phyloP scores from a whole-genome alignment of 177 flowering plant species.

The Vitis hybrid region DNA sequence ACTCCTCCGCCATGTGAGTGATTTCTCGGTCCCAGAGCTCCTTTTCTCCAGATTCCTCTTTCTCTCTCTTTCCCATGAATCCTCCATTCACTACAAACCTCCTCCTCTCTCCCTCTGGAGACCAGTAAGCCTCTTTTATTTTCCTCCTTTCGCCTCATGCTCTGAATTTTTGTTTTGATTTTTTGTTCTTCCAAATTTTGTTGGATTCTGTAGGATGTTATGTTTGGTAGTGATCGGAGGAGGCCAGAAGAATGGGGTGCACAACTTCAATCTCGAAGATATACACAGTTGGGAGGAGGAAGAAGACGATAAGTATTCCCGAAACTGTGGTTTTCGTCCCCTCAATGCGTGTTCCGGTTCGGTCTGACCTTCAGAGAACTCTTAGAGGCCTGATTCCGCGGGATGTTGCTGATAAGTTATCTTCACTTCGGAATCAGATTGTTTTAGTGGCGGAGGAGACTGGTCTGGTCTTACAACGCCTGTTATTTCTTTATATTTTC shows the following conservation, averaged over 20 bases:
- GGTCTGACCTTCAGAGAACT: slow-evolving; percentile 47
- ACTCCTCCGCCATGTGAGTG: slow-evolving; percentile 53
- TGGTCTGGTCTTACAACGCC: slow-evolving; percentile 31
- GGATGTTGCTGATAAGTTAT: slow-evolving; percentile 47
- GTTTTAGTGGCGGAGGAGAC: slow-evolving; percentile 59
- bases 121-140: slow-evolving; percentile 16
- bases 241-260: slow-evolving; percentile 68
- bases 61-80: slow-evolving; percentile 11
- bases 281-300: slow-evolving; percentile 33
- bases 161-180: neutral
- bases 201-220: slow-evolving; percentile 36
- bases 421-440: slow-evolving; percentile 62
- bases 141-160: neutral
- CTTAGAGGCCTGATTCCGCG: slow-evolving; percentile 62
- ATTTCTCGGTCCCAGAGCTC: slow-evolving; percentile 39
- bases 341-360: slow-evolving; percentile 50
- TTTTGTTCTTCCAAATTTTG: neutral
- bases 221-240: slow-evolving; percentile 14
- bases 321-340: slow-evolving; percentile 71
- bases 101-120: slow-evolving; percentile 12
- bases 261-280: slow-evolving; percentile 40
- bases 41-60: slow-evolving; percentile 9
- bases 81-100: slow-evolving; percentile 28
- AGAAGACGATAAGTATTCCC: slow-evolving; percentile 48
- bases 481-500: neutral